A percentile compares a stretch with the other conserved stretches of the same genome.
phyloP scores from a whole-genome alignment of 257 asterid genomes.

The Mitragyna speciosa region DNA sequence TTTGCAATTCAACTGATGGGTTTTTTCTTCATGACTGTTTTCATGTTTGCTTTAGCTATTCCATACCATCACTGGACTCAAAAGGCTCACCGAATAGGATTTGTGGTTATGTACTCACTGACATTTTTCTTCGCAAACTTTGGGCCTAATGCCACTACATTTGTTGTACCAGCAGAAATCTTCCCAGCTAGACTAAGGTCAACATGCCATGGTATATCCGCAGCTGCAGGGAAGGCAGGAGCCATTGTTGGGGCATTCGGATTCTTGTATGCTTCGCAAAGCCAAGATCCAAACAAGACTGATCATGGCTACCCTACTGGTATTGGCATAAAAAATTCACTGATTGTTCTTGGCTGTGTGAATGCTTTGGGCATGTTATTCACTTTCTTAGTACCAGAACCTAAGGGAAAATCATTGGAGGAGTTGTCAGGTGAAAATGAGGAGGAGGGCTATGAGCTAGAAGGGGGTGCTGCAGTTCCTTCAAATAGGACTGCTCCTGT shows the following conservation, averaged over 20 bases:
- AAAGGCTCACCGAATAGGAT: conserved; percentile 8
- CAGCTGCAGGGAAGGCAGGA: conserved; percentile 29
- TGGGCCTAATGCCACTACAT: conserved; percentile 26
- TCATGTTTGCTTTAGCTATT: conserved; percentile 25
- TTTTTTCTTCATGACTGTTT: conserved; percentile 22
- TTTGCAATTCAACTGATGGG: conserved; percentile 23
- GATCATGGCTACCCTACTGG: conserved; percentile 28
- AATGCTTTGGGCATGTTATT: conserved; percentile 20
- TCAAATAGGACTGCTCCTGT: conserved; percentile 19
- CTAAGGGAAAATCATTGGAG: conserved; percentile 26
- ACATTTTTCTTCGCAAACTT: conserved; percentile 24
- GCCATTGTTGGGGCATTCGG: conserved; percentile 28
- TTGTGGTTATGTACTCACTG: conserved; percentile 13
- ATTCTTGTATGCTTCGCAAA: conserved; percentile 24
- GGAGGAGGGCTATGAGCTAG: background rate
- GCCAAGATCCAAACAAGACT: background rate
- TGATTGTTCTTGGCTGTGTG: conserved; percentile 24
- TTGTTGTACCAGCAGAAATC: conserved; percentile 24
- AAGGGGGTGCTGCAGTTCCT: background rate
- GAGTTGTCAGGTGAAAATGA: conserved; percentile 28
- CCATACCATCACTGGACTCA: conserved; percentile 19
- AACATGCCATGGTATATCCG: conserved; percentile 23
- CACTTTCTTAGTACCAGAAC: conserved; percentile 29
- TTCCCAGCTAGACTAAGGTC: conserved; percentile 22
- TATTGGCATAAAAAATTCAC: conserved; percentile 20